Evolutionary conservation across 2,329 filamentous ascomycete species (phyloP).

Genomic region (Penicillium palitans): DNA sequence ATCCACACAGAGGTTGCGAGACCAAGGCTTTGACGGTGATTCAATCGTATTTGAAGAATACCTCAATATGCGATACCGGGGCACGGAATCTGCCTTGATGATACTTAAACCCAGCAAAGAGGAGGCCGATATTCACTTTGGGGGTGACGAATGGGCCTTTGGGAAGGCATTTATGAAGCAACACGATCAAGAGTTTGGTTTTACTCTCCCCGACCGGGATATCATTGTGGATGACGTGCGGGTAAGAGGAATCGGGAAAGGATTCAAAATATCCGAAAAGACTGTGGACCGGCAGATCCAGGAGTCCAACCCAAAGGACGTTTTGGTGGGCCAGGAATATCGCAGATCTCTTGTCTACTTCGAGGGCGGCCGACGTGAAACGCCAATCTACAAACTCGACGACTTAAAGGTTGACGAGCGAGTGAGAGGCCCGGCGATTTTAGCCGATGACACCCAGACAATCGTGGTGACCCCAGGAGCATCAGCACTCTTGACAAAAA

Average conservation of each 20-base stretch:
- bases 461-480: constrained; percentile 45
- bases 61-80: constrained; percentile 67
- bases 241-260: constrained; percentile 84
- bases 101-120: constrained; percentile 25
- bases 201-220: constrained; percentile 79
- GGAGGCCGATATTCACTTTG: constrained; percentile 50
- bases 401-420: constrained; percentile 71
- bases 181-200: constrained; percentile 90
- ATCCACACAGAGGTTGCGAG: constrained; percentile 64
- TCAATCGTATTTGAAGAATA: constrained; percentile 87
- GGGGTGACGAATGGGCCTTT: constrained; percentile 74
- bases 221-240: constrained; percentile 90
- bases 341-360: constrained; percentile 76
- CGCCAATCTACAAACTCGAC: constrained; percentile 79
- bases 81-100: constrained; percentile 40
- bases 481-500: constrained; percentile 39
- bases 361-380: constrained; percentile 73
- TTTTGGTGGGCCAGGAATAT: constrained; percentile 58
- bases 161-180: constrained; percentile 81
- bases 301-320: constrained; percentile 51
- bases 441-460: constrained; percentile 64
- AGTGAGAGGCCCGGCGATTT: constrained; percentile 76
- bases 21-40: constrained; percentile 75
- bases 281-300: constrained; percentile 60
- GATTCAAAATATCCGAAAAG: constrained; percentile 72